A percentile compares a stretch with the other conserved stretches of the same genome.
phyloP scores from a whole-genome alignment of 2,329 filamentous ascomycete species.

The Aspergillus sp. region DNA sequence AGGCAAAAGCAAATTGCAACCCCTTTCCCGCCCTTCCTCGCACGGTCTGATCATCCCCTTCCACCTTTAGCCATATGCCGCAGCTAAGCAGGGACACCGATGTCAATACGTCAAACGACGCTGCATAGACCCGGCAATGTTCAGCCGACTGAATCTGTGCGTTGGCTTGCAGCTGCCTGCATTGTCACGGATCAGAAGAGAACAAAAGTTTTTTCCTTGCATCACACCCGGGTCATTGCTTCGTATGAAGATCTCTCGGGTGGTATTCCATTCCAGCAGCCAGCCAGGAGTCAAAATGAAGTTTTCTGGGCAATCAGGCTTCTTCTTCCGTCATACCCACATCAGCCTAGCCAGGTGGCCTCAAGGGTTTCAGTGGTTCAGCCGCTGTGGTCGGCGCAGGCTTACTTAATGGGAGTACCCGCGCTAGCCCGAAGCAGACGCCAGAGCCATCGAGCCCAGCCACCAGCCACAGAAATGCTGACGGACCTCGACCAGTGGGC shows the following conservation, averaged over 20 bases:
- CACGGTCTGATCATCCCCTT: conserved; percentile 1
- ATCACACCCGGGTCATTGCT: not conserved
- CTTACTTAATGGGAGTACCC: conserved; percentile 20
- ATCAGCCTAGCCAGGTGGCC: conserved; percentile 5
- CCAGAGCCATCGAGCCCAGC: conserved; percentile 8
- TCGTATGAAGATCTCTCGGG: not conserved
- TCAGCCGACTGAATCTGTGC: conserved; percentile 21
- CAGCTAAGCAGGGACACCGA: conserved; percentile 16
- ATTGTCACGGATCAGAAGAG: not conserved
- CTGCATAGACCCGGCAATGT: conserved; percentile 25
- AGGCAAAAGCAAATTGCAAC: conserved; percentile 3
- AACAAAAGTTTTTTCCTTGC: not conserved
- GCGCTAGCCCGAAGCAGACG: conserved; percentile 15
- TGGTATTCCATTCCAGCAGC: not conserved
- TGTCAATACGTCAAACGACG: conserved; percentile 22
- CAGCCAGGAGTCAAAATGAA: not conserved
- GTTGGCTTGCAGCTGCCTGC: conserved; percentile 21
- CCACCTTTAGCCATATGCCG: conserved; percentile 10
- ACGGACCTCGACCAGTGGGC: conserved; percentile 29
- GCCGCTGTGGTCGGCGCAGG: conserved; percentile 19
- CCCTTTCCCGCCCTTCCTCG: conserved; percentile 2
- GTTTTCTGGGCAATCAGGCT: not conserved
- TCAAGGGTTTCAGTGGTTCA: not conserved
- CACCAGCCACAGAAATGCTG: conserved; percentile 26
- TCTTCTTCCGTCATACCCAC: conserved; percentile 25